Evolutionary conservation across 139 green algal species (phyloP).

Genomic region (Dunaliella primolecta): DNA sequence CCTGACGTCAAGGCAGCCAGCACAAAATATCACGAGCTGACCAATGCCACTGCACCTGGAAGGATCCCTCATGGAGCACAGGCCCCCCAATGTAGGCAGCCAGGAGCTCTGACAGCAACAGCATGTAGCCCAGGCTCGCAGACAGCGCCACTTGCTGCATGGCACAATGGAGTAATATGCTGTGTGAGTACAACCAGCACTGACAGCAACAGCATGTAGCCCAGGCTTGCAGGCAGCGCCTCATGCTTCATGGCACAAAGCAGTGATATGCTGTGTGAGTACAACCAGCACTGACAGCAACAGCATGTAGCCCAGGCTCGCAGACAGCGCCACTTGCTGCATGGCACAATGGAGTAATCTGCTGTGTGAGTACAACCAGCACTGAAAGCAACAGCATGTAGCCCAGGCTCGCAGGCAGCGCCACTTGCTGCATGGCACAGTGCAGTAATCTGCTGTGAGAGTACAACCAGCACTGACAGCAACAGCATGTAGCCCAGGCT

Average conservation of each 20-base stretch:
- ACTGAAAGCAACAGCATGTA: constrained; percentile 65
- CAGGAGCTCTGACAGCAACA: constrained; percentile 60
- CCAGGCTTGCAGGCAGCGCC: constrained; percentile 48
- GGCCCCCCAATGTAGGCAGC: constrained; percentile 55
- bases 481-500: constrained; percentile 66
- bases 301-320: constrained; percentile 63
- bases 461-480: constrained; percentile 60
- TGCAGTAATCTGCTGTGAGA: no score
- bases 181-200: no score
- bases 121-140: constrained; percentile 60
- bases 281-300: constrained; percentile 61
- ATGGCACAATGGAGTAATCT: no score
- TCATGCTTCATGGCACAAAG: no score
- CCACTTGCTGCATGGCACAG: constrained; percentile 32
- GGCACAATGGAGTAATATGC: no score
- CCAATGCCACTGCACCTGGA: no score
- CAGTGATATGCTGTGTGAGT: no score
- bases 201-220: constrained; percentile 62
- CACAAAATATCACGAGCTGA: no score
- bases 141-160: constrained; percentile 37
- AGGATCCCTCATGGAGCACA: constrained; percentile 54
- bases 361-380: constrained; percentile 34
- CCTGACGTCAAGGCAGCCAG: no score
- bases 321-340: constrained; percentile 36
- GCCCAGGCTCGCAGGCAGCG: constrained; percentile 48